A percentile compares a stretch with the other conserved stretches of the same genome.
Conservation (phyloP, 2,329 filamentous ascomycete species). For the Sporothrix pallida region DNA sequence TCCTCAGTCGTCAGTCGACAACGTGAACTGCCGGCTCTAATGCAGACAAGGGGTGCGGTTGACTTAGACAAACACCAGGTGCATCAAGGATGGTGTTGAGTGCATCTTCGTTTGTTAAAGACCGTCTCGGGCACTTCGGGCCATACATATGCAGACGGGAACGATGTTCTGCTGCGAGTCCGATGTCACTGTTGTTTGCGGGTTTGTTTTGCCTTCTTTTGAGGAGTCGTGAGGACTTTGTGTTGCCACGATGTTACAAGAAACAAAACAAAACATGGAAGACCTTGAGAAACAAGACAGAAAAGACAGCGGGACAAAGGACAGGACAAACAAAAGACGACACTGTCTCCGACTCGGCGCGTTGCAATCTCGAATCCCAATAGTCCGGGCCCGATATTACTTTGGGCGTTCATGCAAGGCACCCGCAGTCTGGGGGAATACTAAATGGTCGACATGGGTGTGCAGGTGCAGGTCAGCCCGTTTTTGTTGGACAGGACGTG, state of each 20-base stretch:
- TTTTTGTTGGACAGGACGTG: neutral
- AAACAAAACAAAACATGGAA: slow-evolving; percentile 16
- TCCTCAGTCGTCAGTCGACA: neutral
- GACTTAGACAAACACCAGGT: slow-evolving; percentile 12
- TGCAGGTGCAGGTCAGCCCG: neutral
- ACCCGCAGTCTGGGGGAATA: neutral
- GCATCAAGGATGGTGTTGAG: neutral
- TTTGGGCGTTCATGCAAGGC: slow-evolving; percentile 32
- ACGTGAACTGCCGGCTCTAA: slow-evolving; percentile 12
- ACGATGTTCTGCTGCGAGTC: neutral
- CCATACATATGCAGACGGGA: neutral
- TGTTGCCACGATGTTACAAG: slow-evolving; percentile 1
- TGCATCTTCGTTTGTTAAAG: neutral
- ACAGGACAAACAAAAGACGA: neutral
- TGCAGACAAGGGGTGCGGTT: slow-evolving; percentile 1
- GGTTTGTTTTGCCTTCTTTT: slow-evolving; percentile 9
- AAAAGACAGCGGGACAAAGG: neutral
- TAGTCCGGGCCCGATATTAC: slow-evolving; percentile 32
- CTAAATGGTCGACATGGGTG: slow-evolving; percentile 23
- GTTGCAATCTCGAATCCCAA: slow-evolving; percentile 28
- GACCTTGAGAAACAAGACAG: neutral
- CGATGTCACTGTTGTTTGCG: neutral
- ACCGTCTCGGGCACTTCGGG: neutral
- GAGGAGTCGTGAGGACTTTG: too few relatives aligned
- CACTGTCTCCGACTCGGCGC: neutral